phyloP scores from a whole-genome alignment of 164 flowering plant genomes.

The Tetracentron sinense region DNA sequence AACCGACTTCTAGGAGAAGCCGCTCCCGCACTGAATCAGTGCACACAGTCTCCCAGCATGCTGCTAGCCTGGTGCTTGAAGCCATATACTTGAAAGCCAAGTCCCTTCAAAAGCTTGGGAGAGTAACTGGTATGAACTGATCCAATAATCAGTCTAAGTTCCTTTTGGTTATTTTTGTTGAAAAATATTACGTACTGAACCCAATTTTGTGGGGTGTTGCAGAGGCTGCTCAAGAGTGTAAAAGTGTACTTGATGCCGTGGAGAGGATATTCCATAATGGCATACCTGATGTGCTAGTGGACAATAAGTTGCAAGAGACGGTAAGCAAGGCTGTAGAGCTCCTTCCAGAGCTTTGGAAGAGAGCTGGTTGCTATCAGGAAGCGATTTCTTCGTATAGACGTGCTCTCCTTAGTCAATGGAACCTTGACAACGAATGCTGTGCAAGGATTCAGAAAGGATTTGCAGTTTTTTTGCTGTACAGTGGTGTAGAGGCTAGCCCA shows the following conservation, averaged over 20 bases:
- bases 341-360: slow-evolving; percentile 94
- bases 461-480: slow-evolving; percentile 73
- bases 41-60: slow-evolving; percentile 62
- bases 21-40: slow-evolving; percentile 49
- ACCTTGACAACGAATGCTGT: slow-evolving; percentile 72
- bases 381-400: slow-evolving; percentile 81
- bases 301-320: slow-evolving; percentile 78
- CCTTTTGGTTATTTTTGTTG: background rate
- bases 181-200: slow-evolving; percentile 10
- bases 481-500: slow-evolving; percentile 87
- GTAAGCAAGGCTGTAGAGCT: slow-evolving; percentile 92
- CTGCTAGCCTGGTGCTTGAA: slow-evolving; percentile 84
- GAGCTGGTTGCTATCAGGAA: slow-evolving; percentile 66
- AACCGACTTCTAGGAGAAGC: slow-evolving; percentile 41
- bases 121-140: slow-evolving; percentile 45
- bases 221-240: slow-evolving; percentile 95
- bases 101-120: slow-evolving; percentile 92
- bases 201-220: slow-evolving; percentile 29
- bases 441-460: slow-evolving; percentile 83
- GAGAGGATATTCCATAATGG: slow-evolving; percentile 78
- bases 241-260: slow-evolving; percentile 85
- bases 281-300: slow-evolving; percentile 63
- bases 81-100: slow-evolving; percentile 85
- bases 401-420: slow-evolving; percentile 87
- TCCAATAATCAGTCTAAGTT: background rate